These are phyloP conservation scores for Aureobasidium pullulans DNA, from an alignment of 2,329 filamentous ascomycete genomes.

Conservation along the genomic window DNA sequence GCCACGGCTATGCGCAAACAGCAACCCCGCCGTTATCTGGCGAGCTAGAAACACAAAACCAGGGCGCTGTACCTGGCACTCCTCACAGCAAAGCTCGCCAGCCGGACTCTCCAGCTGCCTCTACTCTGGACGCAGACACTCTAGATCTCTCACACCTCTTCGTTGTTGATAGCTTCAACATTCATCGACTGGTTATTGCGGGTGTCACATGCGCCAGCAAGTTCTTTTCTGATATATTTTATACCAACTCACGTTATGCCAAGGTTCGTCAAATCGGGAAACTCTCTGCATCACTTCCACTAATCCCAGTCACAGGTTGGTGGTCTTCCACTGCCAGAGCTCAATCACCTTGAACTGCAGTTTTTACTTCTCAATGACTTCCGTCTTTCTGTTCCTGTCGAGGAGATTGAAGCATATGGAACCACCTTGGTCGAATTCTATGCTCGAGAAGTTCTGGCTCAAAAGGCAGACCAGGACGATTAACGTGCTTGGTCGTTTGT, in stretches of 20 bases:
- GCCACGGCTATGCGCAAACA: conserved; percentile 32
- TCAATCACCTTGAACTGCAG: conserved; percentile 94
- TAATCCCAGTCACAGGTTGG: conserved; percentile 60
- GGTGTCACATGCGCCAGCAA: conserved; percentile 98
- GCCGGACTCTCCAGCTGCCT: conserved; percentile 19
- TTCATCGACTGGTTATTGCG: conserved; percentile 91
- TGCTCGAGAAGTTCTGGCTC: conserved; percentile 75
- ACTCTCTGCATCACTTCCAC: not conserved
- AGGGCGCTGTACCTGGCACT: conserved; percentile 28
- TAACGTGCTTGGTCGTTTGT: conserved; percentile 24
- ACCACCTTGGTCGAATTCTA: conserved; percentile 99
- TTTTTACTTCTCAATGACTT: conserved; percentile 96
- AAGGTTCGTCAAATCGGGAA: conserved; percentile 59
- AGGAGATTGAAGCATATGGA: conserved; percentile 93
- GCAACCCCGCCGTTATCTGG: conserved; percentile 44
- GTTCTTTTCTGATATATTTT: conserved; percentile 98
- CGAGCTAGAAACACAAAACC: conserved; percentile 35
- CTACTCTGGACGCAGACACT: conserved; percentile 20
- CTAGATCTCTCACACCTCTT: conserved; percentile 65
- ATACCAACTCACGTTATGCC: conserved; percentile 97
- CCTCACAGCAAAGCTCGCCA: conserved; percentile 29
- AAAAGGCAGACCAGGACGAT: conserved; percentile 33
- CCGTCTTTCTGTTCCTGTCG: conserved; percentile 81
- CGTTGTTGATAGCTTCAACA: conserved; percentile 98
- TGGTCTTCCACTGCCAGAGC: conserved; percentile 79